phyloP scores from a whole-genome alignment of 805 yeast species.

The Kluyveromyces lactis region DNA sequence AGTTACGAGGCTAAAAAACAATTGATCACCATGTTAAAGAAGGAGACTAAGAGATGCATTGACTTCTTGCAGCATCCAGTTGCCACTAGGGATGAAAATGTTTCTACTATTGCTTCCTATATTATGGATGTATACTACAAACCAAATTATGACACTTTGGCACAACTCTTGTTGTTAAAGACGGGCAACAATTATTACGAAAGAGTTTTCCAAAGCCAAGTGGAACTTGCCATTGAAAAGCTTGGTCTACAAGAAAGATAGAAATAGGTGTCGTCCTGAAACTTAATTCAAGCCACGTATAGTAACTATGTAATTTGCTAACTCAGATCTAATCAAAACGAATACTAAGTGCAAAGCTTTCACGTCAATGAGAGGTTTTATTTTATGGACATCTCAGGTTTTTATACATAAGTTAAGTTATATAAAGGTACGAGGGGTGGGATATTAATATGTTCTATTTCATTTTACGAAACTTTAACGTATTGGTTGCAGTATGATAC shows the following conservation, averaged over 20 bases:
- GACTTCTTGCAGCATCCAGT: conserved; percentile 28
- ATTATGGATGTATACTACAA: conserved; percentile 31
- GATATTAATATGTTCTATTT: too few relatives aligned
- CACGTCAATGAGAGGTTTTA: too few relatives aligned
- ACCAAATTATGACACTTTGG: conserved; percentile 19
- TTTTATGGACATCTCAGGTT: too few relatives aligned
- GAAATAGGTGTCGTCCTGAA: not conserved
- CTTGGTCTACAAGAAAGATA: conserved; percentile 17
- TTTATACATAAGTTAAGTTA: too few relatives aligned
- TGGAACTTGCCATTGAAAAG: conserved; percentile 19
- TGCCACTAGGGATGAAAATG: conserved; percentile 28
- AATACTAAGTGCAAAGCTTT: too few relatives aligned
- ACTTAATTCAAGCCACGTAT: too few relatives aligned
- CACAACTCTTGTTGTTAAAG: conserved; percentile 15
- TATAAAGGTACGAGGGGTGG: too few relatives aligned
- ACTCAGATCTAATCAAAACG: too few relatives aligned
- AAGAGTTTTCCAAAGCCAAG: conserved; percentile 19
- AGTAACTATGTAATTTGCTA: too few relatives aligned
- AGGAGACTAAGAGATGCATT: conserved; percentile 24
- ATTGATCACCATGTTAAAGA: conserved; percentile 19
- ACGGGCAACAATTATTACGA: conserved; percentile 19
- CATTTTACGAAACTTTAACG: too few relatives aligned
- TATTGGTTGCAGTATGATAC: too few relatives aligned
- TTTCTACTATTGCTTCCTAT: conserved; percentile 28
- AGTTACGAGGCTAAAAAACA: conserved; percentile 7